Conservation (phyloP, 2,329 filamentous ascomycete genomes). For the Aspergillus sp. region DNA sequence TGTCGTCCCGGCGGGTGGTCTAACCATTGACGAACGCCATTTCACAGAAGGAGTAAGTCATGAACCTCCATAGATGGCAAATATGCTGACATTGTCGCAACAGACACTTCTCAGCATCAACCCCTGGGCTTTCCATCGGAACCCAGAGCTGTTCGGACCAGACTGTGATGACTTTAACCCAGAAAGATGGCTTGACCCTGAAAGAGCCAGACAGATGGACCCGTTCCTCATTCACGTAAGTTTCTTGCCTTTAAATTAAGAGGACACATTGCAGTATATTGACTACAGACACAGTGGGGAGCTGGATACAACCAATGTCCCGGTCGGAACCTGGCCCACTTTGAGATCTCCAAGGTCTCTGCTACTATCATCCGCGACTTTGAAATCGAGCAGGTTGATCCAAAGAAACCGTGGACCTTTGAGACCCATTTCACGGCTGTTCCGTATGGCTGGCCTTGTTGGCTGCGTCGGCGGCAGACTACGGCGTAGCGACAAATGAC, state of each 20-base stretch:
- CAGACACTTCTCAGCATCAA: slow-evolving; percentile 34
- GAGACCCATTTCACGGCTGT: slow-evolving; percentile 29
- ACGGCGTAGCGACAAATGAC: background rate
- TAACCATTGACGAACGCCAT: slow-evolving; percentile 33
- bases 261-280: background rate
- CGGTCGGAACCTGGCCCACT: slow-evolving; percentile 38
- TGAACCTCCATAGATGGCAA: background rate
- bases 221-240: slow-evolving; percentile 14
- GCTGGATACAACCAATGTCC: slow-evolving; percentile 41
- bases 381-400: slow-evolving; percentile 33
- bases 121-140: slow-evolving; percentile 33
- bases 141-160: slow-evolving; percentile 23
- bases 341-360: slow-evolving; percentile 40
- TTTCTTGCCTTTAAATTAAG: background rate
- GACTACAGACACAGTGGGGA: slow-evolving; percentile 30
- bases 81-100: background rate
- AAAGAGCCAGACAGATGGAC: slow-evolving; percentile 12
- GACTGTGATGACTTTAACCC: slow-evolving; percentile 29
- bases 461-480: background rate
- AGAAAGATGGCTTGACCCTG: slow-evolving; percentile 26
- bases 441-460: slow-evolving; percentile 6
- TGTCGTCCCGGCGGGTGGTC: slow-evolving; percentile 32
- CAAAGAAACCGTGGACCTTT: slow-evolving; percentile 17
- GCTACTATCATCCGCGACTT: slow-evolving; percentile 38
- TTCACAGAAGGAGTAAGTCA: slow-evolving; percentile 30